Conservation (phyloP, 345 rosid species). For the Pugionium dolabratum region DNA sequence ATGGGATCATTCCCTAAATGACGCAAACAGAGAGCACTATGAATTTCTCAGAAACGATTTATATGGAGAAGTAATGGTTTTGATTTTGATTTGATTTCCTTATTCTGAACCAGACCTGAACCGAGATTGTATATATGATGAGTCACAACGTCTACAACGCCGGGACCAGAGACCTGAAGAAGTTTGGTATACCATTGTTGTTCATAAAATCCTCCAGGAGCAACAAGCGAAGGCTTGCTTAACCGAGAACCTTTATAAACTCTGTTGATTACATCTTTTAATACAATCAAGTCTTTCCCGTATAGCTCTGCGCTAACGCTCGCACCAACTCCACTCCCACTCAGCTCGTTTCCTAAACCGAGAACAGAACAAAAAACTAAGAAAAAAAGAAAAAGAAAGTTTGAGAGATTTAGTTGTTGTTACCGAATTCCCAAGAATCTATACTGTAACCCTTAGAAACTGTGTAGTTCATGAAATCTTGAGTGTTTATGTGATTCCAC, state of each 20-base stretch:
- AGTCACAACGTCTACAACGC: constrained; percentile 59
- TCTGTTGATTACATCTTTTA: constrained; percentile 55
- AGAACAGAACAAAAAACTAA: constrained; percentile 1
- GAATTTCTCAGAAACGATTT: background rate
- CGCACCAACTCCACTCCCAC: constrained; percentile 85
- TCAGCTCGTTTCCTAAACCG: constrained; percentile 80
- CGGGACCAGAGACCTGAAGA: constrained; percentile 73
- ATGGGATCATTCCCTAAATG: constrained; percentile 71
- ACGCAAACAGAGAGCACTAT: constrained; percentile 1
- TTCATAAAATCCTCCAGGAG: constrained; percentile 96
- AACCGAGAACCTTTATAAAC: constrained; percentile 52
- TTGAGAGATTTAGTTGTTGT: background rate
- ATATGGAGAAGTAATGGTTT: background rate
- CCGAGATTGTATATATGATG: constrained; percentile 98
- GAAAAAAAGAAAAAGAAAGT: constrained; percentile 14
- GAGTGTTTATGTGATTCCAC: constrained; percentile 80
- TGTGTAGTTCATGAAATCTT: constrained; percentile 75
- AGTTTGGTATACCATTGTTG: constrained; percentile 68
- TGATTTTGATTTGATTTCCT: constrained; percentile 8
- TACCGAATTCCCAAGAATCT: constrained; percentile 99
- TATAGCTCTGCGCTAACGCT: constrained; percentile 72
- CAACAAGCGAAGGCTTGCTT: constrained; percentile 60
- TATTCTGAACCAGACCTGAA: constrained; percentile 50
- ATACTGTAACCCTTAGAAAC: constrained; percentile 69
- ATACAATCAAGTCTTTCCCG: constrained; percentile 70